These are phyloP conservation scores for Xenoacremonium recifei DNA, from an alignment of 2,329 filamentous ascomycete species.

Conservation along the genomic window DNA sequence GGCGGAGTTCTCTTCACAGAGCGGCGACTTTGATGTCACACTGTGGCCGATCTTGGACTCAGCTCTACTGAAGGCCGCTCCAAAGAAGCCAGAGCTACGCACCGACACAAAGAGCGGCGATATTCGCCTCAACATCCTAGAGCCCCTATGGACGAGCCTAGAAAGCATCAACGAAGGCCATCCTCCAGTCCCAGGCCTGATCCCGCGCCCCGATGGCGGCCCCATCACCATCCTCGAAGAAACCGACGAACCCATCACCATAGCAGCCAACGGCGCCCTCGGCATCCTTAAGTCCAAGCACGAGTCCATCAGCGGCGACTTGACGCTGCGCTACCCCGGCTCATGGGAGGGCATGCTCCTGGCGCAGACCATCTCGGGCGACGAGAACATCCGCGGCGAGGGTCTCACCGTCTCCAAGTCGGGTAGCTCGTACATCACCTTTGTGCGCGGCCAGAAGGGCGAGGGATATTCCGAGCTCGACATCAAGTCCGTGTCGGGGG, in stretches of 20 bases:
- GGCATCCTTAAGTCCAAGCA: conserved; percentile 41
- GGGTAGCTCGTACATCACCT: conserved; percentile 29
- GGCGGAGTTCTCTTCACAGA: conserved; percentile 36
- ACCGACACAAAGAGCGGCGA: conserved; percentile 46
- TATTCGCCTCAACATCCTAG: conserved; percentile 37
- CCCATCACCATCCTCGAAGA: conserved; percentile 15
- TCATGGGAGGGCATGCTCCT: conserved; percentile 48
- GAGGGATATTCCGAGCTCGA: conserved; percentile 31
- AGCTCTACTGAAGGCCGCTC: conserved; percentile 8
- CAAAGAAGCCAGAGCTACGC: conserved; percentile 28
- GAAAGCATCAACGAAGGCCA: conserved; percentile 7
- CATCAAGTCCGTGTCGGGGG: conserved; percentile 30
- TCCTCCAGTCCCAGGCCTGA: conserved; percentile 11
- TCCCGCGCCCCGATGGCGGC: conserved; percentile 7
- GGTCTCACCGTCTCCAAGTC: conserved; percentile 38
- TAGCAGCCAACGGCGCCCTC: conserved; percentile 21
- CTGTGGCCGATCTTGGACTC: conserved; percentile 44
- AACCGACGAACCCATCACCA: conserved; percentile 2
- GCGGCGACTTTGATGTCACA: conserved; percentile 39
- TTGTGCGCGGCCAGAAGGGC: conserved; percentile 42
- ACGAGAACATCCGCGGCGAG: conserved; percentile 38
- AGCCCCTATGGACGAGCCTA: conserved; percentile 41
- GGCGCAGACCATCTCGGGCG: conserved; percentile 40
- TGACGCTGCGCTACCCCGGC: conserved; percentile 44
- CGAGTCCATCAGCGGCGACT: conserved; percentile 41